Conservation (phyloP, 2,329 filamentous ascomycete species). For the Xylogone sp. region DNA sequence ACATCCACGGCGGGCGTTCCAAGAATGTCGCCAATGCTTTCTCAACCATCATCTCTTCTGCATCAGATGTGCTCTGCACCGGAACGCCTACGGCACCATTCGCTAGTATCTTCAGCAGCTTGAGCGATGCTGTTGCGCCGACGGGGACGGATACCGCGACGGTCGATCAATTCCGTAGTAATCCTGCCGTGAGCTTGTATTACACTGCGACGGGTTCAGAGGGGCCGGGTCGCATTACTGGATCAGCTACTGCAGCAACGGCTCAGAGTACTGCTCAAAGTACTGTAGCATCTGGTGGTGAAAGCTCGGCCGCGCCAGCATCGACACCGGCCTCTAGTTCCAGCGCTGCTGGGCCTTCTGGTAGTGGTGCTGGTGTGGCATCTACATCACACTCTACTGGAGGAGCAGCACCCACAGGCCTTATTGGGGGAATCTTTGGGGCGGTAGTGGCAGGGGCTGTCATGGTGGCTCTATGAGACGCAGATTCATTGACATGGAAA, state of each 20-base stretch:
- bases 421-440: slow-evolving; percentile 19
- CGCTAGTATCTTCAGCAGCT: slow-evolving; percentile 29
- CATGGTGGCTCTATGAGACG: slow-evolving; percentile 23
- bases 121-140: slow-evolving; percentile 20
- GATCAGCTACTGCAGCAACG: slow-evolving; percentile 33
- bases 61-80: slow-evolving; percentile 32
- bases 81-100: slow-evolving; percentile 35
- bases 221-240: slow-evolving; percentile 39
- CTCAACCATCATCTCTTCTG: slow-evolving; percentile 30
- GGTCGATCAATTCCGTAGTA: slow-evolving; percentile 30
- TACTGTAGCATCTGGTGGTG: slow-evolving; percentile 7
- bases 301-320: not conserved
- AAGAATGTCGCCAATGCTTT: slow-evolving; percentile 32
- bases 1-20: slow-evolving; percentile 35
- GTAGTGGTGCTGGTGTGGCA: slow-evolving; percentile 5
- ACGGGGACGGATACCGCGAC: slow-evolving; percentile 28
- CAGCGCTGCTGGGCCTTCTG: slow-evolving; percentile 1
- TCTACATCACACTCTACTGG: slow-evolving; percentile 19
- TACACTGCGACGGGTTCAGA: slow-evolving; percentile 35
- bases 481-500: not conserved
- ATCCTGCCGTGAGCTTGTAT: slow-evolving; percentile 39
- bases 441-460: slow-evolving; percentile 26
- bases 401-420: slow-evolving; percentile 22
- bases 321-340: slow-evolving; percentile 2
- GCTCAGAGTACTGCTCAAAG: slow-evolving; percentile 20